These are phyloP conservation scores for Pythium guiyangense DNA, from an alignment of 352 stramenopile genomes.

Conservation along the genomic window DNA sequence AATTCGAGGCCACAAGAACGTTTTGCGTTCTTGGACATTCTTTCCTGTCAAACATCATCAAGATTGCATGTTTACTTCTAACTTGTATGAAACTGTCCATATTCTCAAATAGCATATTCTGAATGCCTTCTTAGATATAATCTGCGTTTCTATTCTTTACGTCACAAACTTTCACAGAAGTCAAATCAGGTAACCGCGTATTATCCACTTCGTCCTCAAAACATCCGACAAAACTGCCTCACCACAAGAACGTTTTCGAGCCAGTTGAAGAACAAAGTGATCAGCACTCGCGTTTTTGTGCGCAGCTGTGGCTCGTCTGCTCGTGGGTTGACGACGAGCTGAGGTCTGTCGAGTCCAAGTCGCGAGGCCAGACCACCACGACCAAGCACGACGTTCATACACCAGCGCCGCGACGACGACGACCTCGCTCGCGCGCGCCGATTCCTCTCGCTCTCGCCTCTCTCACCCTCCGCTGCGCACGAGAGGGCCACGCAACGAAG, in stretches of 20 bases:
- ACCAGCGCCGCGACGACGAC: neutral
- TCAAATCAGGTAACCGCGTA: too few species aligned
- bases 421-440: neutral
- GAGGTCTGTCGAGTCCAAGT: neutral
- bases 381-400: too few species aligned
- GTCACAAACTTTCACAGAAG: too few species aligned
- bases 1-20: too few species aligned
- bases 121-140: too few species aligned
- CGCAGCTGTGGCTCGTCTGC: neutral
- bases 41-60: too few species aligned
- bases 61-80: too few species aligned
- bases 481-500: conserved; percentile 23
- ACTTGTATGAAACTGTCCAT: too few species aligned
- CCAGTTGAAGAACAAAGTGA: neutral
- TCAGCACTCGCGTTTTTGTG: neutral
- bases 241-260: neutral
- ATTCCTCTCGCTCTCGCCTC: neutral
- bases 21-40: too few species aligned
- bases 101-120: too few species aligned
- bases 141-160: too few species aligned
- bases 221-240: neutral
- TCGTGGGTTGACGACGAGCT: neutral
- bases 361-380: neutral
- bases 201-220: too few species aligned
- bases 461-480: neutral